These are phyloP conservation scores for Phytopythium mirpurense DNA, from an alignment of 352 stramenopile species.

Conservation along the genomic window DNA sequence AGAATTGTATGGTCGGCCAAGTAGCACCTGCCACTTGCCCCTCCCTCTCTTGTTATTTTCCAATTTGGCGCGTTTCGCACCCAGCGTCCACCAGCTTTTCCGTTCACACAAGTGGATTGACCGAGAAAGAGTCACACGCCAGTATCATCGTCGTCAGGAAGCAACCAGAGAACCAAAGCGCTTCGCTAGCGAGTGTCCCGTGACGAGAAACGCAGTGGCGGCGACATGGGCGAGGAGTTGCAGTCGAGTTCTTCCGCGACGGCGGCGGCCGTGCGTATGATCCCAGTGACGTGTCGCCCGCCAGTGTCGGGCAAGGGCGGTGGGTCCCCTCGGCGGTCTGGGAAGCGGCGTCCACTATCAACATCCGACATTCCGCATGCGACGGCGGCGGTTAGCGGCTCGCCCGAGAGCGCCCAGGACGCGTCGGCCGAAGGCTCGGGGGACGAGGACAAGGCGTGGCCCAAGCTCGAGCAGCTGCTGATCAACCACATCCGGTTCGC, in stretches of 20 bases:
- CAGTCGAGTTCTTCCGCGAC: background rate
- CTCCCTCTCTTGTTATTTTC: background rate
- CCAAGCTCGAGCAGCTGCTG: slow-evolving; percentile 38
- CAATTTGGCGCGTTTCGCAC: background rate
- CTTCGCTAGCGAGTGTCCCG: too few relatives aligned
- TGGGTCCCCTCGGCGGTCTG: too few relatives aligned
- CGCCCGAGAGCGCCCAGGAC: background rate
- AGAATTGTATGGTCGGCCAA: background rate
- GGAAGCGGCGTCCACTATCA: background rate
- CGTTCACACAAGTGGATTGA: too few relatives aligned
- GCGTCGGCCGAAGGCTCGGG: too few relatives aligned
- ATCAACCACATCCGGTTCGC: slow-evolving; percentile 58
- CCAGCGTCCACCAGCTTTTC: background rate
- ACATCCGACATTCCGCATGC: background rate
- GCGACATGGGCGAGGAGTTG: background rate
- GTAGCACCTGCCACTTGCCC: too few relatives aligned
- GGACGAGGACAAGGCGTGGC: background rate
- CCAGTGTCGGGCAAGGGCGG: background rate
- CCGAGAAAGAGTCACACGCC: background rate
- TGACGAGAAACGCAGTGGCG: background rate
- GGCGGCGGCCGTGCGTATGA: background rate
- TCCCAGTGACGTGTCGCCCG: too few relatives aligned
- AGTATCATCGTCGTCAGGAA: too few relatives aligned
- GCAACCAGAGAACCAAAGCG: too few relatives aligned
- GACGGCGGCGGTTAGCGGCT: background rate